Conservation (phyloP, 1,284 basidiomycete genomes). For the Boletus sp. region DNA sequence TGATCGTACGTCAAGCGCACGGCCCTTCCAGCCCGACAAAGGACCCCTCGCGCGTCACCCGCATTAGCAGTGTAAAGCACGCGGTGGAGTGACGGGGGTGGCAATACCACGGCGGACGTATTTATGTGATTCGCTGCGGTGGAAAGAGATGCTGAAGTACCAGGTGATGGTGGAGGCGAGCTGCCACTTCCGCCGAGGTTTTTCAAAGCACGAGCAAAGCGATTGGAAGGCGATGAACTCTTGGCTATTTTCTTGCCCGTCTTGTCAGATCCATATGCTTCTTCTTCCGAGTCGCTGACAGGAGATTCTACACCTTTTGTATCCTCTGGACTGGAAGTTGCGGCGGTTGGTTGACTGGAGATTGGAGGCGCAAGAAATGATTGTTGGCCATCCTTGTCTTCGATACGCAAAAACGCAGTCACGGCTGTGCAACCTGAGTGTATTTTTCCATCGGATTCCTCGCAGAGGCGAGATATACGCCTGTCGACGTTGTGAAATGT, state of each 20-base stretch:
- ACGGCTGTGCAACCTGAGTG: conserved; percentile 98
- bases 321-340: conserved; percentile 28
- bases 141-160: conserved; percentile 18
- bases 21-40: conserved; percentile 86
- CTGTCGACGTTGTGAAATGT: conserved; percentile 92
- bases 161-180: conserved; percentile 37
- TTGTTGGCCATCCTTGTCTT: conserved; percentile 71
- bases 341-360: conserved; percentile 23
- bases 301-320: conserved; percentile 26
- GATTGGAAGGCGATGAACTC: conserved; percentile 43
- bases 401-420: conserved; percentile 94
- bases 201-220: conserved; percentile 56
- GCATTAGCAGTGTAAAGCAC: conserved; percentile 97
- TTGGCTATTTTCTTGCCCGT: conserved; percentile 38
- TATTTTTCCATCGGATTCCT: conserved; percentile 82
- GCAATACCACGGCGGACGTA: conserved; percentile 37
- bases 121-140: conserved; percentile 21
- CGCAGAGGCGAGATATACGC: conserved; percentile 76
- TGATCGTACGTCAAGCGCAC: conserved; percentile 97
- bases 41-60: conserved; percentile 86
- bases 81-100: conserved; percentile 53
- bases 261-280: conserved; percentile 34
- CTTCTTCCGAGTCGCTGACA: conserved; percentile 33
- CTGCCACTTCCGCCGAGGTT: conserved; percentile 45
- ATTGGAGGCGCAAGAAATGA: conserved; percentile 46